Base-by-base conservation (phyloP, 2,329 filamentous ascomycete genomes). In the Fusarium austroafricanum region DNA sequence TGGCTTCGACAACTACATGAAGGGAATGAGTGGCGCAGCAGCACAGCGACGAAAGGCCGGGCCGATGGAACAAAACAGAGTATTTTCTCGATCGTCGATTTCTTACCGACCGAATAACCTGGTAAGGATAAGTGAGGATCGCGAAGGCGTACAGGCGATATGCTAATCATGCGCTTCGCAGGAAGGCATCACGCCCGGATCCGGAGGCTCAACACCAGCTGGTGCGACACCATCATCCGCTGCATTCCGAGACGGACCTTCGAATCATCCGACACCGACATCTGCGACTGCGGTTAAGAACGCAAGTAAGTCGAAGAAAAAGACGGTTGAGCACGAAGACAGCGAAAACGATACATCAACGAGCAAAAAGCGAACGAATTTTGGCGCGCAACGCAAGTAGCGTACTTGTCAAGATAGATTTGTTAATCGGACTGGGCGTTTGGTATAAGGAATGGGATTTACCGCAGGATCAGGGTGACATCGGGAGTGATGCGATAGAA, bases 1-100 rank as follows among this genome's bases (percentile, higher is more conserved):
- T 47, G 96, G 96, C 21, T 99, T 99, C 79, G 96, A 99, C 79
- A 96, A 94, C 77, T 99, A 98, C 82, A 96, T 97, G 83, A 99
- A 99, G 80, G 94, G 93, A 55, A 87, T 86, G 18, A 86, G 87
- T 10, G 87, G 88, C n/a, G 83, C 85, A 3, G 85, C 86, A 6
- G 85, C 89, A 12, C 84, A 88, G 70, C 84, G 91, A 75, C 87
- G 89, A 74, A 87, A 91, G 77, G 84, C 86, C 23, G 86, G 87
- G 7, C 82, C 90, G 47, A 84, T 84, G 63, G 92, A 94, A 52
- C 85, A 87, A 71, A 92, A 93, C 76, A 85, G 91, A 67, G 90
- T 95, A 55, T 95, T 95, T 78, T 88, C 89, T 59, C 81, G 84
- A 69, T 87, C 87, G 18, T 87, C 88, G n/a, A 82, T 89, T 38